Evolutionary conservation across 495 filamentous ascomycete genomes (phyloP), one percentile per base, ranked within the genome.

Genomic region (Lasiosphaeria hispida): DNA sequence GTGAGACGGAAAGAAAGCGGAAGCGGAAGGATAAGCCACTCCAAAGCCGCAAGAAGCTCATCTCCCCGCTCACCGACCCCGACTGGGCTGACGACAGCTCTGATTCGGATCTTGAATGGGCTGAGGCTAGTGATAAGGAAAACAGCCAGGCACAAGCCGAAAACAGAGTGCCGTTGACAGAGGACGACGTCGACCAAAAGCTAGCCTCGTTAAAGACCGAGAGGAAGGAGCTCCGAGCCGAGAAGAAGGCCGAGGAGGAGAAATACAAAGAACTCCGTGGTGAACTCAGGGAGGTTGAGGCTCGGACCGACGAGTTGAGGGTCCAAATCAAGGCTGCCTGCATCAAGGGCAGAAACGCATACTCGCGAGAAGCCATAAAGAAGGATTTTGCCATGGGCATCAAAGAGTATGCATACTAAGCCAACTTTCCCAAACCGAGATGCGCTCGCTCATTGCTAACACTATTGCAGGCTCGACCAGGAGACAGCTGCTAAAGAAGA

Each of bases 331-430:
- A 75, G 30, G 73, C 73, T 1, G 58, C 71, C 10, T 87, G 84
- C 63, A 86, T 87, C 44, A 66, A 77, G 19, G 80, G 77, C 30
- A 70, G 85, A 15, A 88, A 87, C 50, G 53, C 75, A 3, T 86
- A 84, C 57, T 83, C 83, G 0, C 77, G 76, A 57, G 58, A 58
- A 10, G 81, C 79, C 2, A 85, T 88, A 53, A 80, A 82, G 64
- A 70, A 77, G 36, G 83, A 87, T 48, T 88, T 85, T 53, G 82
- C 82, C 10, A 74, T 73, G 51, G 82, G 83, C 3, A 79, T 87
- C 50, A 78, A 74, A 55, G 79, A 81, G 61, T 73, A 60, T 60
- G 71, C 67, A 13, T 10, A 4, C 38, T 7, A 3, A 18, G n/a
- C 9, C 15, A 0, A 2, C 7, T 10, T 19, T 39, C 5, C 8